These are phyloP conservation scores for Ammopiptanthus mongolicus DNA, from an alignment of 306 rosid genomes.

Conservation along the genomic window DNA sequence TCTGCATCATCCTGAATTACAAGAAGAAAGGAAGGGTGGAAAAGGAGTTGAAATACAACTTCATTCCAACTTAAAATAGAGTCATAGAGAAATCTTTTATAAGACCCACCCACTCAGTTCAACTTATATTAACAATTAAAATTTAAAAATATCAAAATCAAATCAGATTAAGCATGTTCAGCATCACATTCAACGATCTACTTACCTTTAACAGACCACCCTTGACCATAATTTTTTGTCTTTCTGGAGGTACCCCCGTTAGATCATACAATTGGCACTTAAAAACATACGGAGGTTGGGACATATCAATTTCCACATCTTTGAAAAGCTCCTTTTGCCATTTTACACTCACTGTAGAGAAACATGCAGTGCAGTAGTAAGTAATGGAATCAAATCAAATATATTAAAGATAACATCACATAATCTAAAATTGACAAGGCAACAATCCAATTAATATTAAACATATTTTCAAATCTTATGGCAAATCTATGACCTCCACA, in stretches of 20 bases:
- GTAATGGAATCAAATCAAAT: neutral
- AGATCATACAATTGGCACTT: slow-evolving; percentile 91
- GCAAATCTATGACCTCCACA: slow-evolving; percentile 5
- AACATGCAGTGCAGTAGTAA: neutral
- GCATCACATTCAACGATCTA: slow-evolving; percentile 1
- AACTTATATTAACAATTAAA: neutral
- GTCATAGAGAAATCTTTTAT: neutral
- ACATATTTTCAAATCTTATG: neutral
- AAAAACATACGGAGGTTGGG: slow-evolving; percentile 82
- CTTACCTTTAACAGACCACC: slow-evolving; percentile 92
- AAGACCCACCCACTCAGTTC: neutral
- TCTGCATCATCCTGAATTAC: slow-evolving; percentile 87
- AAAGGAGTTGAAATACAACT: neutral
- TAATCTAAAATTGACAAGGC: neutral
- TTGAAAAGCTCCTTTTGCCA: slow-evolving; percentile 87
- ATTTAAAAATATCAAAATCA: slow-evolving; percentile 8
- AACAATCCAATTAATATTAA: neutral
- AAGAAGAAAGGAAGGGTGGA: neutral
- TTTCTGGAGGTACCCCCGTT: slow-evolving; percentile 95
- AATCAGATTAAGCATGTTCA: neutral
- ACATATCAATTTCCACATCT: slow-evolving; percentile 83
- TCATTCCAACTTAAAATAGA: neutral
- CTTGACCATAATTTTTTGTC: slow-evolving; percentile 98
- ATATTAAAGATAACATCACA: neutral
- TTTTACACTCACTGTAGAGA: slow-evolving; percentile 67